phyloP scores from a whole-genome alignment of 345 rosid genomes.

The Hibiscus trionum region DNA sequence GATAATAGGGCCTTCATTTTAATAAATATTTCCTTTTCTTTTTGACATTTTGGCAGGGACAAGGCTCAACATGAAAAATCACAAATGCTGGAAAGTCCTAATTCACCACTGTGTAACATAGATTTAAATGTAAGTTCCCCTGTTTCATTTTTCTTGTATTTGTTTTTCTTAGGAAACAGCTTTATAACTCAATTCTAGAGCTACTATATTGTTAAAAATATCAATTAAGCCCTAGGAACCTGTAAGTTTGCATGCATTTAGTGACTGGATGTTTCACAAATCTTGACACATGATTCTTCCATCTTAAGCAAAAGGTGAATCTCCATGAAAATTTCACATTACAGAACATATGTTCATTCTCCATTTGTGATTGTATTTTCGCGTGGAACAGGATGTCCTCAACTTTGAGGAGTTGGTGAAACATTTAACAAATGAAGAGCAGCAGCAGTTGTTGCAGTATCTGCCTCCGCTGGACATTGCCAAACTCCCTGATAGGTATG shows the following conservation, averaged over 20 bases:
- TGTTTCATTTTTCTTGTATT: background rate
- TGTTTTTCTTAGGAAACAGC: background rate
- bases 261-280: background rate
- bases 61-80: slow-evolving; percentile 52
- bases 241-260: background rate
- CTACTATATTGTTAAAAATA: background rate
- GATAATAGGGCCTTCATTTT: background rate
- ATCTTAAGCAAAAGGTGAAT: background rate
- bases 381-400: slow-evolving; percentile 55
- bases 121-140: slow-evolving; percentile 60
- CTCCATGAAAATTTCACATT: background rate
- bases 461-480: slow-evolving; percentile 58
- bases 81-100: slow-evolving; percentile 46
- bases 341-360: background rate
- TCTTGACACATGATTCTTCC: background rate
- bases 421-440: slow-evolving; percentile 72
- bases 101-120: slow-evolving; percentile 59
- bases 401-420: slow-evolving; percentile 66
- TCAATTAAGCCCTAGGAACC: background rate
- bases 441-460: slow-evolving; percentile 60
- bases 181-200: background rate
- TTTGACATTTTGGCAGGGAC: slow-evolving; percentile 50
- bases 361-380: background rate
- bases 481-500: slow-evolving; percentile 56
- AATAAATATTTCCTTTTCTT: slow-evolving; percentile 7